These are phyloP conservation scores for Shiraia sp. DNA, from an alignment of 2,329 filamentous ascomycete species.

Conservation along the genomic window DNA sequence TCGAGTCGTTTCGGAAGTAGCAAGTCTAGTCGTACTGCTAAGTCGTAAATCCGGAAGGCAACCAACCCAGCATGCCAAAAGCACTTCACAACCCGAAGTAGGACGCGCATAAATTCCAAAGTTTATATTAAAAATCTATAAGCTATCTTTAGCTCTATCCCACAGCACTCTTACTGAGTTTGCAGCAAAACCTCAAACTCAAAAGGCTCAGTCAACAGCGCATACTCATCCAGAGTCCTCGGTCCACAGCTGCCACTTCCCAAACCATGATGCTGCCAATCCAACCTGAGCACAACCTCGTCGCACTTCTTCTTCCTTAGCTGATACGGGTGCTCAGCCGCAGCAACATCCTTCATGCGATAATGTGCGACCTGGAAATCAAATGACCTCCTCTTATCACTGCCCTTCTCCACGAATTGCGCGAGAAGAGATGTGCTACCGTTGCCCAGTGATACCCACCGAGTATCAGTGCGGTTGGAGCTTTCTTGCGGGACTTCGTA, in stretches of 20 bases:
- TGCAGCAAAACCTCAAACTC: constrained; percentile 41
- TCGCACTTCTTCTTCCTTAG: constrained; percentile 58
- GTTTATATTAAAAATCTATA: no score
- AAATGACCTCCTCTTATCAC: constrained; percentile 21
- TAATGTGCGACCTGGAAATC: constrained; percentile 62
- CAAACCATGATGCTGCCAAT: constrained; percentile 65
- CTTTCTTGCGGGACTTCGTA: constrained; percentile 73
- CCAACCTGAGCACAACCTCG: constrained; percentile 61
- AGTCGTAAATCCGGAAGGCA: no score
- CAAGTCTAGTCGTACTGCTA: no score
- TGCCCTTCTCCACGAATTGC: constrained; percentile 32
- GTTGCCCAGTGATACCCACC: constrained; percentile 54
- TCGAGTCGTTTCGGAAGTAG: no score
- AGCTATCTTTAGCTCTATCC: no score
- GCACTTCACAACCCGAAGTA: no score
- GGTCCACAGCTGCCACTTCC: constrained; percentile 67
- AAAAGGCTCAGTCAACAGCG: constrained; percentile 42
- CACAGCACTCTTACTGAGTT: no score
- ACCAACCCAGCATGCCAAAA: no score
- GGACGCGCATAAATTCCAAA: no score
- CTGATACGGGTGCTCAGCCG: constrained; percentile 67
- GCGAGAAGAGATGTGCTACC: constrained; percentile 20
- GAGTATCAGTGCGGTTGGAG: constrained; percentile 64
- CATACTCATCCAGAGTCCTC: constrained; percentile 49
- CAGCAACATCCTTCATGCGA: constrained; percentile 56